Percentiles rank a stretch among this genome's conserved stretches.
phyloP scores from a whole-genome alignment of 306 rosid genomes.

The Cucurbita pepo region DNA sequence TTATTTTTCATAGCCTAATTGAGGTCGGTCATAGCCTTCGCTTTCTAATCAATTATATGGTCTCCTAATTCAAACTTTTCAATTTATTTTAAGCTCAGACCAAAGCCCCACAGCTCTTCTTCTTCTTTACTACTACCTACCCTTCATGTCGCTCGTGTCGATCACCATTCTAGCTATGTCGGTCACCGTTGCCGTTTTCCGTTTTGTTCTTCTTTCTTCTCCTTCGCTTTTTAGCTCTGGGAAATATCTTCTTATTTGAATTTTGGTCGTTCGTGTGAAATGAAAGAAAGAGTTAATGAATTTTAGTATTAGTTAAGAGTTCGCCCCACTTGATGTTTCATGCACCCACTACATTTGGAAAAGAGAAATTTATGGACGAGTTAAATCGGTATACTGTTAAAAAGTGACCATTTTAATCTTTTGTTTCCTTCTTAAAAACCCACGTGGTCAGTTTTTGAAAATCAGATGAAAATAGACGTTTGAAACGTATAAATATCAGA shows the following conservation, averaged over 20 bases:
- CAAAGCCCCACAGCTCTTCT: not conserved
- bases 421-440: too few species aligned
- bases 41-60: not conserved
- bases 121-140: not conserved
- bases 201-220: not conserved
- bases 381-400: too few species aligned
- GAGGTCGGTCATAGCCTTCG: not conserved
- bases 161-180: not conserved
- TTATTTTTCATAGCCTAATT: not conserved
- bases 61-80: not conserved
- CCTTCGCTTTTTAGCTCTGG: too few species aligned
- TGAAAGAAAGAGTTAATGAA: not conserved
- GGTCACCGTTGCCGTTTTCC: not conserved
- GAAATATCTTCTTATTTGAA: not conserved
- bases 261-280: not conserved
- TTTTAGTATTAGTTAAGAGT: not conserved
- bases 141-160: not conserved
- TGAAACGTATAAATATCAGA: too few species aligned
- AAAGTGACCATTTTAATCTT: too few species aligned
- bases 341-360: not conserved
- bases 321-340: not conserved
- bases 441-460: too few species aligned
- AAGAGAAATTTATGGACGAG: not conserved
- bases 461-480: too few species aligned
- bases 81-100: not conserved